phyloP scores from a whole-genome alignment of 1,284 basidiomycete species.

The Marasmius tenuissimus region DNA sequence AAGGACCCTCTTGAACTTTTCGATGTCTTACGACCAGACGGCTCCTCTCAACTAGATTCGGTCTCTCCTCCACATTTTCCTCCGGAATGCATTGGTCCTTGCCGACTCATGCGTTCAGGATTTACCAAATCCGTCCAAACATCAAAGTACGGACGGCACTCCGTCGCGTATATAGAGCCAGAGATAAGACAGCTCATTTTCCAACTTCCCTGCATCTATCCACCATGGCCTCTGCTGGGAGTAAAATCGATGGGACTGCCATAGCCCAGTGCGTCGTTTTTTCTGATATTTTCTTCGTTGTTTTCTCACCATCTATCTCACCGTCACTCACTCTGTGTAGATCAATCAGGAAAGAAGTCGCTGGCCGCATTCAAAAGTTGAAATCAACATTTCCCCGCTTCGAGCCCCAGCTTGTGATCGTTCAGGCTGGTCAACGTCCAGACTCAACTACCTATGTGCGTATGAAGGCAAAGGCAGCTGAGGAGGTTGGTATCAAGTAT shows the following conservation, averaged over 20 bases:
- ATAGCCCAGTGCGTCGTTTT: conserved; percentile 74
- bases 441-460: conserved; percentile 94
- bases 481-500: conserved; percentile 92
- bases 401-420: conserved; percentile 87
- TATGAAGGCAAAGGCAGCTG: conserved; percentile 96
- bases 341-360: conserved; percentile 76
- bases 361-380: conserved; percentile 61
- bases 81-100: not conserved
- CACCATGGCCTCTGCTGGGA: conserved; percentile 50
- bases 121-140: conserved; percentile 1
- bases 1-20: not conserved
- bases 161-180: conserved; percentile 7
- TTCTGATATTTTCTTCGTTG: conserved; percentile 10
- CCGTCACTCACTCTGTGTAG: conserved; percentile 37
- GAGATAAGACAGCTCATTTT: conserved; percentile 14
- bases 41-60: not conserved
- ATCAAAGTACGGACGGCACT: conserved; percentile 10
- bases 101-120: not conserved
- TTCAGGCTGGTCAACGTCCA: conserved; percentile 90
- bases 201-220: conserved; percentile 42
- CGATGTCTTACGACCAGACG: not conserved
- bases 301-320: not conserved
- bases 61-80: not conserved
- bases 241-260: conserved; percentile 83
- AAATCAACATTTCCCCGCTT: conserved; percentile 78